Evolutionary conservation across 352 stramenopile species (phyloP), one percentile per base, ranked within the genome.

Genomic region (Globisporangium camurandrum): DNA sequence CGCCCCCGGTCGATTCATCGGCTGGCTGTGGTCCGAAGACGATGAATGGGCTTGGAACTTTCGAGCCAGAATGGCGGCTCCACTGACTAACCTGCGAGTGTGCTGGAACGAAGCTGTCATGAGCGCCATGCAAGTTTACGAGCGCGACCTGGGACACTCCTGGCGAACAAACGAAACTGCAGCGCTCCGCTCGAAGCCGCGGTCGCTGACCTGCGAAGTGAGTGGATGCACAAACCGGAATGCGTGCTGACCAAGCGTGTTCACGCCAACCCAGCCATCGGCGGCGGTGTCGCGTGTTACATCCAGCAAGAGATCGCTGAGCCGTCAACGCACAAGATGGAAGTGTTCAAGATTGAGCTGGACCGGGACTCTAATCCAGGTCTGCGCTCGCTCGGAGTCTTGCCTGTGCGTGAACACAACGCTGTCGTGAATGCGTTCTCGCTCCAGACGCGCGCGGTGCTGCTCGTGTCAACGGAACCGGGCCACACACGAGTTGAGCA

Each of bases 41-140:
- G 40, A 24, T 6, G 9, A 7, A 16, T 27, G 11, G 11, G 30
- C 17, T 14, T 44, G 52, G 11, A 22, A 27, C 8, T 62, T 62
- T 31, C 16, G 27, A 38, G 1, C 42, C 42, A 12, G 37, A 9
- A 46, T 60, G 17, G 45, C 49, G 31, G 37, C 46, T 41, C 20
- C 52, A 0, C 36, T 71, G 56, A 20, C 0, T n/a, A 4, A 23
- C 1, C 24, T 74, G 42, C 56, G 45, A 9, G 41, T 22, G 16
- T 55, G 62, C 39, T 74, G 62, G 62, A 56, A 49, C 39, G 36
- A 59, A 19, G 22, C 23, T 38, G 33, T 38, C 33, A 5, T 16
- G 12, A 16, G 4, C 3, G 4, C 41, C 10, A 3, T 31, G 14
- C 24, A 23, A 6, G 41, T 34, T 26, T 47, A 17, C 16, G 23